Evolutionary conservation across 805 yeast genomes (phyloP).

Genomic region (Candida gorgasii): DNA sequence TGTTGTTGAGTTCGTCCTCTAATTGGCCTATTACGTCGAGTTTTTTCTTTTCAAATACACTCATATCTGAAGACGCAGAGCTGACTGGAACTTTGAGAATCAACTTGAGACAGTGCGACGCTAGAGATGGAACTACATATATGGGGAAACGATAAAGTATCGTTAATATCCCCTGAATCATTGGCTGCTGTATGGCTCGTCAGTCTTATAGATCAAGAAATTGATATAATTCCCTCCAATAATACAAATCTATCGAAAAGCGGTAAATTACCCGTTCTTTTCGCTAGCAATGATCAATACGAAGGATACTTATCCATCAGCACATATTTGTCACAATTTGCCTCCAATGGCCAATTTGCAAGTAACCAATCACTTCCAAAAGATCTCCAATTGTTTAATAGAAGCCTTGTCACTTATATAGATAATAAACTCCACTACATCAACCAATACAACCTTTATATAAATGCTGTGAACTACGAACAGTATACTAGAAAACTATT

Average conservation of each 20-base stretch:
- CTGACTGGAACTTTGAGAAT: too few species aligned
- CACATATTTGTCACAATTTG: conserved; percentile 7
- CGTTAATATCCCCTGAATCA: conserved; percentile 53
- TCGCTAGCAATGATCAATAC: conserved; percentile 14
- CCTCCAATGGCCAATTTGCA: conserved; percentile 2
- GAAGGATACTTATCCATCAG: conserved; percentile 22
- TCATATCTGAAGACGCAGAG: conserved; percentile 1
- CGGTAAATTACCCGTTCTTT: conserved; percentile 52
- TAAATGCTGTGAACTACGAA: conserved; percentile 58
- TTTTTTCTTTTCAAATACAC: conserved; percentile 18
- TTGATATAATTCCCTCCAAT: conserved; percentile 52
- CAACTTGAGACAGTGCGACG: too few species aligned
- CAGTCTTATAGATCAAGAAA: conserved; percentile 19
- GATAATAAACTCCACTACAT: conserved; percentile 44
- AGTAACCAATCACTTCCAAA: conserved; percentile 4
- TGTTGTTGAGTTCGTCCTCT: conserved; percentile 51
- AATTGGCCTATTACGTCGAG: conserved; percentile 60
- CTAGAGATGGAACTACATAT: conserved; percentile 39
- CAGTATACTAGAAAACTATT: conserved; percentile 57
- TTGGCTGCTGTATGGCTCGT: conserved; percentile 49
- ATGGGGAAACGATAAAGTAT: conserved; percentile 52
- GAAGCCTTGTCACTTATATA: conserved; percentile 45
- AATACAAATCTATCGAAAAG: conserved; percentile 55
- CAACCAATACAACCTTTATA: conserved; percentile 51
- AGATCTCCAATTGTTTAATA: conserved; percentile 40